Conservation (phyloP, 345 rosid species). For the Euclidium syriacum region DNA sequence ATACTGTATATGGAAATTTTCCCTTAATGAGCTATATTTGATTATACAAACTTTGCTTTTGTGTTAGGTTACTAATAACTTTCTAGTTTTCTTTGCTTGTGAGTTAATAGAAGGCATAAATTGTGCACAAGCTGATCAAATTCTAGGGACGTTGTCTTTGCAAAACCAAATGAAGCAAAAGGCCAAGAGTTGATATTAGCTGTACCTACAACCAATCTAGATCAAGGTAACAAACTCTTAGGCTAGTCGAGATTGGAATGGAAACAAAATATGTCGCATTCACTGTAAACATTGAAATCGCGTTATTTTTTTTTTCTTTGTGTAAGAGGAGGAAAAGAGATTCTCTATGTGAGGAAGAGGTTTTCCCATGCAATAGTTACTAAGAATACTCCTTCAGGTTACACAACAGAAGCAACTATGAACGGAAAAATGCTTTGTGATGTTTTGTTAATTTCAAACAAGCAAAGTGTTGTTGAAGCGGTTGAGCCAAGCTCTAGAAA, state of each 20-base stretch:
- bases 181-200: slow-evolving; percentile 70
- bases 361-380: slow-evolving; percentile 72
- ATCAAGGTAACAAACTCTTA: slow-evolving; percentile 31
- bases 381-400: slow-evolving; percentile 56
- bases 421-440: slow-evolving; percentile 84
- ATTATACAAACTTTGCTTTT: too few species aligned
- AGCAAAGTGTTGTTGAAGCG: slow-evolving; percentile 32
- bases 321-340: slow-evolving; percentile 65
- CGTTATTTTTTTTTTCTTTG: slow-evolving; percentile 17
- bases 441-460: slow-evolving; percentile 67
- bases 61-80: too few species aligned
- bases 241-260: neutral
- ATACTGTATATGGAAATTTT: too few species aligned
- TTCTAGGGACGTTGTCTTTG: slow-evolving; percentile 56
- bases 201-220: slow-evolving; percentile 43
- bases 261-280: neutral
- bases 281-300: neutral
- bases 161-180: slow-evolving; percentile 83
- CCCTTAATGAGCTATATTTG: too few species aligned
- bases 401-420: slow-evolving; percentile 67
- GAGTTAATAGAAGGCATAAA: slow-evolving; percentile 43
- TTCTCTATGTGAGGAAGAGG: slow-evolving; percentile 40
- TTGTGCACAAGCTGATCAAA: slow-evolving; percentile 36
- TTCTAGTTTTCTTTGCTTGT: slow-evolving; percentile 8
- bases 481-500: slow-evolving; percentile 6